Evolutionary conservation across 2,329 filamentous ascomycete genomes (phyloP), one percentile per base, ranked within the genome.

Genomic region (Fusarium sp.): DNA sequence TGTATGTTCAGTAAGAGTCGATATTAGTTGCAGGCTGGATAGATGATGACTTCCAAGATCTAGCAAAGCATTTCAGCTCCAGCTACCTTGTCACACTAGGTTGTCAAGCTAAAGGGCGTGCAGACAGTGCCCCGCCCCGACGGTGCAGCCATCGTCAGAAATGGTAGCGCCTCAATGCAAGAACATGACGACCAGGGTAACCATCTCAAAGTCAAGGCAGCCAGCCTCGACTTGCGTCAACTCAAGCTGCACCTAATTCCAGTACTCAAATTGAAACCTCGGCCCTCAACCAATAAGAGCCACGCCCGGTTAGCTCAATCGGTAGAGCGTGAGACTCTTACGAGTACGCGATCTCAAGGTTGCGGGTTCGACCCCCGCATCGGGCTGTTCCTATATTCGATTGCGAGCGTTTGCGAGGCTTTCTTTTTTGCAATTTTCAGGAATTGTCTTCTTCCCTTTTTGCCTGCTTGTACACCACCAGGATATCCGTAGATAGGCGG

Each of bases 241-340:
- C 25, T 8, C 3, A n/a, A 12, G 4, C 2, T 20, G 4, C 18
- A 16, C 10, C 16, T 38, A 6, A 40, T 47, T 66, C 14, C 34
- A 56, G 54, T 56, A 55, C 1, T 9, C 29, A n/a, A 38, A 34
- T 43, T 50, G 51, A 22, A n/a, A 16, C 5, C 4, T 6, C 18
- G 10, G 22, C 12, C 20, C 22, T 32, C 27, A 70, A 49, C 62
- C 53, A 68, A 70, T 63, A 57, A 68, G 65, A 68, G 58, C 14
- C 79, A 80, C 77, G 77, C 78, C 77, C 79, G 74, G 68, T 75
- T 76, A 75, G 73, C 73, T 77, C 75, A 76, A 77, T 77, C 75
- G 75, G 74, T 89, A 90, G 88, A 90, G 88, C 88, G 87, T 89
- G 85, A 89, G 88, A 89, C 88, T 90, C 88, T 86, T 86, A 86